Percentiles rank a stretch among this genome's conserved stretches.
phyloP scores from a whole-genome alignment of 805 yeast genomes.

The Metschnikowia noctiluminum region DNA sequence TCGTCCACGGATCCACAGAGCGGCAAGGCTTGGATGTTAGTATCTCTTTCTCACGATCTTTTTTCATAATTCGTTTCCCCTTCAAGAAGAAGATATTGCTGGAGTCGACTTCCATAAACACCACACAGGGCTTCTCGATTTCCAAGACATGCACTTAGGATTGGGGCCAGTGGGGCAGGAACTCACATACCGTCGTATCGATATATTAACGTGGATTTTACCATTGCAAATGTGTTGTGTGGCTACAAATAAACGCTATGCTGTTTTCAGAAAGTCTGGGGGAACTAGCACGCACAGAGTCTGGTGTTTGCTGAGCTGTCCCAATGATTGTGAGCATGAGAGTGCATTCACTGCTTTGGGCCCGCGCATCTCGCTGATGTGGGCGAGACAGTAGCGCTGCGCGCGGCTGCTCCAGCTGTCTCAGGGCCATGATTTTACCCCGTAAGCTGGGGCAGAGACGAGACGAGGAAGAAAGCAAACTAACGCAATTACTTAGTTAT shows the following conservation, averaged over 20 bases:
- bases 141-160: too few relatives aligned
- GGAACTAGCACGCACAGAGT: not conserved
- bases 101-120: not conserved
- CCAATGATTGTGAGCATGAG: not conserved
- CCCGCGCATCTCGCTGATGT: not conserved
- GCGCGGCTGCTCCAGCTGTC: not conserved
- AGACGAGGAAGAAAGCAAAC: not conserved
- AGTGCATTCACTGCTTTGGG: not conserved
- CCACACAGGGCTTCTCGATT: too few relatives aligned
- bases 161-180: too few relatives aligned
- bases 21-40: slow-evolving; percentile 61
- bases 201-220: slow-evolving; percentile 62
- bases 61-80: too few relatives aligned
- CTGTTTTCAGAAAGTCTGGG: not conserved
- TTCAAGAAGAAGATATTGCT: too few relatives aligned
- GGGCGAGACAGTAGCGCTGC: not conserved
- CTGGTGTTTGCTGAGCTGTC: not conserved
- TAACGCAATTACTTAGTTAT: too few relatives aligned
- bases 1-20: slow-evolving; percentile 89
- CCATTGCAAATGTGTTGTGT: slow-evolving; percentile 41
- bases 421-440: not conserved
- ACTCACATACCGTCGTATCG: slow-evolving; percentile 54
- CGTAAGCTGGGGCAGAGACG: not conserved
- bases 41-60: not conserved
- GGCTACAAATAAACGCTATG: not conserved